Conservation (phyloP, 2,329 filamentous ascomycete genomes). For the Dactylellina parvicollis region DNA sequence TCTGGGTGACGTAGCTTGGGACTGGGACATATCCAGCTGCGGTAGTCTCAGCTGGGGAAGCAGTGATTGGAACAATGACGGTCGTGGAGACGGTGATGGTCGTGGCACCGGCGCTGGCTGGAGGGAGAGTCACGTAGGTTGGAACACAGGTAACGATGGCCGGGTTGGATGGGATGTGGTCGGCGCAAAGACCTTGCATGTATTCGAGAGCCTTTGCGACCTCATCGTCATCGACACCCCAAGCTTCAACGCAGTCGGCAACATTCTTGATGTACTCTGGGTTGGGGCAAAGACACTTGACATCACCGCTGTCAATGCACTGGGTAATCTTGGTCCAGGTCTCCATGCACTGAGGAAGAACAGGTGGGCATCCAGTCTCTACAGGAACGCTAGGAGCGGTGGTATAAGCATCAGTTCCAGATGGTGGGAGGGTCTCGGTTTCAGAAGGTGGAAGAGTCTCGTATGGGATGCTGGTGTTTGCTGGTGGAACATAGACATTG, state of each 20-base stretch:
- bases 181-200: conserved; percentile 90
- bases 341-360: conserved; percentile 89
- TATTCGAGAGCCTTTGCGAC: conserved; percentile 78
- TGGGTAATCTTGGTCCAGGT: conserved; percentile 80
- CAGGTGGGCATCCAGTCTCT: conserved; percentile 68
- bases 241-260: conserved; percentile 81
- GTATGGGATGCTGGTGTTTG: conserved; percentile 40
- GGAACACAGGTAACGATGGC: conserved; percentile 81
- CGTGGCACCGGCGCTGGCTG: conserved; percentile 59
- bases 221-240: conserved; percentile 74
- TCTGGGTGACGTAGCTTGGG: conserved; percentile 46
- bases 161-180: conserved; percentile 79
- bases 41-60: conserved; percentile 17
- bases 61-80: conserved; percentile 42
- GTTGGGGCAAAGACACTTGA: conserved; percentile 86
- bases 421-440: conserved; percentile 62
- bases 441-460: conserved; percentile 22
- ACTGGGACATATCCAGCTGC: conserved; percentile 18
- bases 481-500: conserved; percentile 35
- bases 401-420: conserved; percentile 63
- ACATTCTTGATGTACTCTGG: conserved; percentile 79
- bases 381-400: conserved; percentile 56
- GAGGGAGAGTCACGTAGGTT: conserved; percentile 70
- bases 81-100: conserved; percentile 62
- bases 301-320: conserved; percentile 86